Base-by-base conservation (phyloP, 306 rosid genomes). In the Medicago ruthenica region DNA sequence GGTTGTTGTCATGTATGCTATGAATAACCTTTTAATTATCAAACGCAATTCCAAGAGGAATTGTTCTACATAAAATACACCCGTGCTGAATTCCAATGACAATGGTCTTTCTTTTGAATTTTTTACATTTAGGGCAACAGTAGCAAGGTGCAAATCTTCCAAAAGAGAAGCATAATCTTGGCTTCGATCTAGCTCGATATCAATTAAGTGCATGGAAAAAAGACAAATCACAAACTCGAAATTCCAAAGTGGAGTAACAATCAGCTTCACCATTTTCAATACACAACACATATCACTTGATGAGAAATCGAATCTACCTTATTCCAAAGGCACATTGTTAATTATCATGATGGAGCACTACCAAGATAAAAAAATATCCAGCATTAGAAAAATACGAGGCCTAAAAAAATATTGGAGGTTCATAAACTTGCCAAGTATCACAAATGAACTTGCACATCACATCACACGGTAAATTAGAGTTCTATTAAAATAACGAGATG, bases 151-250 rank as follows among this genome's bases (percentile, higher is more conserved):
- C 82, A 76, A 78, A 85, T 81, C 83, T 67, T 70, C 80, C 80
- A 83, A 79, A 83, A 79, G 79, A 79, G 81, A 70, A 71, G 83
- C 81, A 75, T 47, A 63, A 83, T 73, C 76, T 67, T 48, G 0
- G 63, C 68, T 22, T 77, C 76, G 65, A 47, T 78, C 63, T 77
- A 63, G 65, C 39, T 64, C 27, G n/a, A 50, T 70, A 21, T 45
- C 18, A 51, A 62, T 74, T 74, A 74, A 69, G 54, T 62, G 55
- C 74, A 51, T 13, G 14, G 42, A 42, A 54, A 74, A 63, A 74
- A 51, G 67, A 70, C 81, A 79, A 39, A 65, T 39, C 44, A 10
- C 50, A 44, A 59, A 72, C 76, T 67, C 20, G 7, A 71, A 68
- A 74, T 55, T 69, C 51, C 70, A 69, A 66, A 66, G 84, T 76